Conservation (phyloP, 129 eudicot genomes). For the Centella asiatica region DNA sequence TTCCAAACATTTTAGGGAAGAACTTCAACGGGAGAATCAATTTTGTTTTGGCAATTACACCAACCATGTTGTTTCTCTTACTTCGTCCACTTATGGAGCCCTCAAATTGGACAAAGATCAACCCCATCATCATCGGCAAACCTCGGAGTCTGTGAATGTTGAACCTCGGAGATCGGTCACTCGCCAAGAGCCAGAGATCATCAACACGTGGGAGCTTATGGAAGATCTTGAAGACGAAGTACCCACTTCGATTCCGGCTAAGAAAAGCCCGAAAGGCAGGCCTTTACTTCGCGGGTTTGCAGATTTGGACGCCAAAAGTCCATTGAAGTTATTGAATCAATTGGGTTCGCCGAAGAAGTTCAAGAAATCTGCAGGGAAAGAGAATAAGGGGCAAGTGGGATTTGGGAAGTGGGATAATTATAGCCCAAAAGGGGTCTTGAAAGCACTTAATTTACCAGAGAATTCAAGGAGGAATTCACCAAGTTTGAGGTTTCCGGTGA, state of each 20-base stretch:
- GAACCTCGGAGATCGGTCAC: slow-evolving; percentile 38
- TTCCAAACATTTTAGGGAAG: slow-evolving; percentile 48
- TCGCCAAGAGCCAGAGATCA: slow-evolving; percentile 51
- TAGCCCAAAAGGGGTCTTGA: slow-evolving; percentile 52
- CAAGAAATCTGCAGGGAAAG: slow-evolving; percentile 50
- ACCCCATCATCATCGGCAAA: not conserved
- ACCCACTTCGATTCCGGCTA: slow-evolving; percentile 15
- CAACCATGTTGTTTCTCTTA: slow-evolving; percentile 79
- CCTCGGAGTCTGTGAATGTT: slow-evolving; percentile 6
- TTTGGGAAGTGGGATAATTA: slow-evolving; percentile 9
- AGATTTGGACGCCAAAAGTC: slow-evolving; percentile 45
- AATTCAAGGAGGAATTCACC: slow-evolving; percentile 24
- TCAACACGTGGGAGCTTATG: slow-evolving; percentile 81
- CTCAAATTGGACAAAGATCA: slow-evolving; percentile 48
- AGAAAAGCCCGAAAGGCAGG: slow-evolving; percentile 54
- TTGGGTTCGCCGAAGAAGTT: slow-evolving; percentile 50
- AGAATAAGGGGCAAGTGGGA: slow-evolving; percentile 31
- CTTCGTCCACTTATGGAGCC: slow-evolving; percentile 73
- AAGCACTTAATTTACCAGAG: slow-evolving; percentile 38
- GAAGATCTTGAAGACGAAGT: slow-evolving; percentile 61
- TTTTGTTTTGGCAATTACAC: slow-evolving; percentile 16
- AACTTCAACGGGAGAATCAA: slow-evolving; percentile 22
- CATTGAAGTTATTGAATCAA: slow-evolving; percentile 58
- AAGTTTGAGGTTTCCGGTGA: slow-evolving; percentile 41
- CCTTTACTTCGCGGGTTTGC: slow-evolving; percentile 31